phyloP scores from a whole-genome alignment of 495 filamentous ascomycete genomes.

The Aspergillus bridgeri region DNA sequence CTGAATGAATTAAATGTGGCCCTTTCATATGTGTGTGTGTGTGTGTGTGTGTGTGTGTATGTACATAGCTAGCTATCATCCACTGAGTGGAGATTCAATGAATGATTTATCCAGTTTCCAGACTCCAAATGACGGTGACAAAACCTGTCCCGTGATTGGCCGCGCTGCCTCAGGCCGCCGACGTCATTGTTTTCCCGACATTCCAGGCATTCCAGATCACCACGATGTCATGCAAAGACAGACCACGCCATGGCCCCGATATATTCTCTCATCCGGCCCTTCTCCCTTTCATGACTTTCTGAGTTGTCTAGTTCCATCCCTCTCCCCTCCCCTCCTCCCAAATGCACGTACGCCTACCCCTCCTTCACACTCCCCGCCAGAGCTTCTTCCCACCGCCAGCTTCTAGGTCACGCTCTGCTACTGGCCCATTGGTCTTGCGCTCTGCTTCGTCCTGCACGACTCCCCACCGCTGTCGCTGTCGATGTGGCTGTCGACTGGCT shows the following conservation, averaged over 20 bases:
- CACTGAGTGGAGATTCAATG: too few relatives aligned
- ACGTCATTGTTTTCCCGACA: not conserved
- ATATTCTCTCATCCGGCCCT: not conserved
- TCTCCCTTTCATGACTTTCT: not conserved
- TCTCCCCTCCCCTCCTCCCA: conserved; percentile 1
- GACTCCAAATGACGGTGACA: conserved; percentile 8
- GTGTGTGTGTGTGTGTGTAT: too few relatives aligned
- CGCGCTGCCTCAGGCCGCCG: not conserved
- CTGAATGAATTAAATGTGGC: not conserved
- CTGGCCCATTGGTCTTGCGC: conserved; percentile 2
- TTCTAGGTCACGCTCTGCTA: conserved; percentile 11
- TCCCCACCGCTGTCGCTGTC: conserved; percentile 15
- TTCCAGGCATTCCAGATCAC: not conserved
- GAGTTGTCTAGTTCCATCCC: not conserved
- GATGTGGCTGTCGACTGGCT: conserved; percentile 25
- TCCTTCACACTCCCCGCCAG: conserved; percentile 15
- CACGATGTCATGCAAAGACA: not conserved
- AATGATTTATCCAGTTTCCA: too few relatives aligned
- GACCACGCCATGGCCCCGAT: not conserved
- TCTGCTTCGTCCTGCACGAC: conserved; percentile 5
- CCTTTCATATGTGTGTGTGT: conserved; percentile 1
- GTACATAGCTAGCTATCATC: too few relatives aligned
- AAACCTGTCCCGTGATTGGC: conserved; percentile 11
- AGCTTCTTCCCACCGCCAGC: conserved; percentile 14
- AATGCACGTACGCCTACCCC: conserved; percentile 23